Conservation (phyloP, 768 basidiomycete genomes). For the Boletus rubropictus region DNA sequence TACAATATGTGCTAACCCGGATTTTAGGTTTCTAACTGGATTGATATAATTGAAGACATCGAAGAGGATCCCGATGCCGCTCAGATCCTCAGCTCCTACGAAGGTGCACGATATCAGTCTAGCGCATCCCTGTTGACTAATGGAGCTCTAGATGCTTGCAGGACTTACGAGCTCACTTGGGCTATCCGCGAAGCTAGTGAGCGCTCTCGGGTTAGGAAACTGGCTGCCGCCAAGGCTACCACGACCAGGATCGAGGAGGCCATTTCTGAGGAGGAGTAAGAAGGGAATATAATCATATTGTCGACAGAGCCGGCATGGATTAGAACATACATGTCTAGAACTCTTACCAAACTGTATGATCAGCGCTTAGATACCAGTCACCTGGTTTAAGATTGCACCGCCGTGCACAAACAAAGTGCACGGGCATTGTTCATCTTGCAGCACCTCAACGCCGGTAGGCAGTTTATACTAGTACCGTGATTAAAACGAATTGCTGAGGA, state of each 20-base stretch:
- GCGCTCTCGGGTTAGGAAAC: slow-evolving; percentile 47
- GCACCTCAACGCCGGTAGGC: too few relatives aligned
- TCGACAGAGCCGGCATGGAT: neutral
- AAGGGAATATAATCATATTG: neutral
- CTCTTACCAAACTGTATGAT: neutral
- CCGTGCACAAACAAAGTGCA: neutral
- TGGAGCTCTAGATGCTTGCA: slow-evolving; percentile 60
- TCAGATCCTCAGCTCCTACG: slow-evolving; percentile 77
- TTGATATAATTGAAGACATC: slow-evolving; percentile 85
- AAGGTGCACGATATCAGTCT: slow-evolving; percentile 45
- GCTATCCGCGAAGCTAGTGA: slow-evolving; percentile 82
- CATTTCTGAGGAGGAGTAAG: slow-evolving; percentile 27
- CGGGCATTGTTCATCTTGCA: too few relatives aligned
- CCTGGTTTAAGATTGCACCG: neutral
- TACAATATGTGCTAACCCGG: neutral
- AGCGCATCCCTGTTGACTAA: neutral
- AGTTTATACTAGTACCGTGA: slow-evolving; percentile 13
- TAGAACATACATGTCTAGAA: slow-evolving; percentile 1
- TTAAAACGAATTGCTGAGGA: neutral
- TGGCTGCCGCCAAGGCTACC: slow-evolving; percentile 33
- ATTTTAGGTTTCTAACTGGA: slow-evolving; percentile 64
- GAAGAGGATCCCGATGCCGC: slow-evolving; percentile 79
- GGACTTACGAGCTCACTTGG: slow-evolving; percentile 90
- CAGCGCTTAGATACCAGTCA: neutral
- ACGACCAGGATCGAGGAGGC: slow-evolving; percentile 22